Base-by-base conservation (phyloP, 2,329 filamentous ascomycete species). In the Nannizziopsis barbatae region DNA sequence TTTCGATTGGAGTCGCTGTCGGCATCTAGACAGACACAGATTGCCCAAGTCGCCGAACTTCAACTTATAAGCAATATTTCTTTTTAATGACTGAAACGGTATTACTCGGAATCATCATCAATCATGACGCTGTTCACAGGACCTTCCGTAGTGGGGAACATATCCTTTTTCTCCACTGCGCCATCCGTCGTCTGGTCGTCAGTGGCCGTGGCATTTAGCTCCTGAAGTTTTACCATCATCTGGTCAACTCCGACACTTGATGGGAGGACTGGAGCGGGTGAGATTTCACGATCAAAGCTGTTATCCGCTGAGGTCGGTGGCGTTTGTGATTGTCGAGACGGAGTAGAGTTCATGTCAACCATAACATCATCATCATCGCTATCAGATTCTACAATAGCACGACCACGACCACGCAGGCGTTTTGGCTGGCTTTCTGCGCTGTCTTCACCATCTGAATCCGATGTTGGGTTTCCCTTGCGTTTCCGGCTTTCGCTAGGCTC, bases 41-140 rank as follows among this genome's bases (percentile, higher is more conserved):
- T n/a, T 27, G 22, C 7, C 22, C 22, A 27, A 36, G 33, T n/a
- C 33, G 15, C 33, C 33, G 33, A n/a, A 36, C 15, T n/a, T 36
- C 33, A 4, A n/a, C 12, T 12, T 4, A 36, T n/a, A 11, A n/a
- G 33, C 33, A 36, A 5, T n/a, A 15, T 15, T 5, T n/a, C 3
- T 15, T n/a, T 4, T 36, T 36, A 11, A 36, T 9, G 3, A 12
- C 4, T n/a, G 11, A 4, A 36, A n/a, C 3, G 11, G 27, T 30
- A 43, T 59, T 38, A 70, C 51, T 70, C 67, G 3, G 67, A 69
- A 47, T 70, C 67, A 50, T 65, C 68, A 11, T 69, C 67, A 50
- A 70, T 58, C 30, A 70, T 63, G 54, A 70, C 68, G 2, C 65
- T 66, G 18, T 60, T 65, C 41, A 63, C 60, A 49, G 64, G 39